These are phyloP conservation scores for Rutstroemia sp. DNA, from an alignment of 2,329 filamentous ascomycete species.

Conservation along the genomic window DNA sequence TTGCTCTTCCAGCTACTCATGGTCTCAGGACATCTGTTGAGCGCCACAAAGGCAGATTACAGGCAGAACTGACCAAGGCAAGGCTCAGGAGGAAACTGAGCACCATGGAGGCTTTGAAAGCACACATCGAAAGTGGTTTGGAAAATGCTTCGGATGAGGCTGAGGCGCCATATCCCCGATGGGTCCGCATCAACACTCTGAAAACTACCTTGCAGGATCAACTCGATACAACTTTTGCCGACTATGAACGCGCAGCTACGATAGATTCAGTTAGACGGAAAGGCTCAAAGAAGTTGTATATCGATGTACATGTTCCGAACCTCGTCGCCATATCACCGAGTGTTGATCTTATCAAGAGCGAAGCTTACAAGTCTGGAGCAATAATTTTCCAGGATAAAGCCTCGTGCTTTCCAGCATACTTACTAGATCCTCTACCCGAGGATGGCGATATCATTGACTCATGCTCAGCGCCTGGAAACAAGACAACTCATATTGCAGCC, in stretches of 20 bases:
- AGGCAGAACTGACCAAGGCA: constrained; percentile 74
- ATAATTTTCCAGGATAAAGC: constrained; percentile 95
- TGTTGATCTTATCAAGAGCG: constrained; percentile 63
- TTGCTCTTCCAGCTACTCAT: constrained; percentile 74
- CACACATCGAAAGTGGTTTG: constrained; percentile 45
- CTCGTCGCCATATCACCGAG: constrained; percentile 70
- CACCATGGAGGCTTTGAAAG: constrained; percentile 58
- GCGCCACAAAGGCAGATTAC: constrained; percentile 72
- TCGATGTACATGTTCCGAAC: constrained; percentile 79
- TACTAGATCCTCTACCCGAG: constrained; percentile 61
- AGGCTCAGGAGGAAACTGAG: constrained; percentile 65
- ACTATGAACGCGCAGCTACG: constrained; percentile 47
- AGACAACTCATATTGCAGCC: constrained; percentile 87
- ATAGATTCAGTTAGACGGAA: constrained; percentile 49
- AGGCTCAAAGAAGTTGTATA: constrained; percentile 46
- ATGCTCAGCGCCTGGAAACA: constrained; percentile 93
- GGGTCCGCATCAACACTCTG: constrained; percentile 82
- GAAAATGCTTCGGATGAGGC: constrained; percentile 33
- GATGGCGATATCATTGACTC: constrained; percentile 82
- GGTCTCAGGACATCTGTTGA: constrained; percentile 69
- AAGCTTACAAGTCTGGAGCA: constrained; percentile 66
- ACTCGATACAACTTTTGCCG: constrained; percentile 65
- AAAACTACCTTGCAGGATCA: constrained; percentile 64
- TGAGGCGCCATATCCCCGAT: constrained; percentile 62
- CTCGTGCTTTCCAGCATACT: constrained; percentile 89